phyloP scores from a whole-genome alignment of 768 basidiomycete species.

The Clitopilus hobsonii region DNA sequence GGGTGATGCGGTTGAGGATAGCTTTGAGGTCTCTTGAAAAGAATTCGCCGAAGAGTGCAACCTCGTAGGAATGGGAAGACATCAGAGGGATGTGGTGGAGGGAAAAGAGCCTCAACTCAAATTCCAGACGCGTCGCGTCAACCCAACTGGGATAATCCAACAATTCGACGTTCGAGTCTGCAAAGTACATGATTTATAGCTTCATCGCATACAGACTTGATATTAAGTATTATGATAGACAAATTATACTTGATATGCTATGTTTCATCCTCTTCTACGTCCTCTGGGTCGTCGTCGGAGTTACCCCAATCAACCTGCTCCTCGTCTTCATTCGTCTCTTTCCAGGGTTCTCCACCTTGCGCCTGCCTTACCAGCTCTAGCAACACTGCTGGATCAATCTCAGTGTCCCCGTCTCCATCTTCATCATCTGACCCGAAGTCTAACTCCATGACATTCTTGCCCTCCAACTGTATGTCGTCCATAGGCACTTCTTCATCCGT shows the following conservation, averaged over 20 bases:
- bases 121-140: too few relatives aligned
- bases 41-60: constrained; percentile 81
- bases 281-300: constrained; percentile 34
- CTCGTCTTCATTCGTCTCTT: constrained; percentile 26
- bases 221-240: neutral
- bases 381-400: constrained; percentile 35
- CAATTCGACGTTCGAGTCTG: too few relatives aligned
- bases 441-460: neutral
- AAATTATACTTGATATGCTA: neutral
- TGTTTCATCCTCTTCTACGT: constrained; percentile 52
- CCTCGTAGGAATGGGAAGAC: constrained; percentile 68
- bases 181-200: too few relatives aligned
- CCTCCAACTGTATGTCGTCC: neutral
- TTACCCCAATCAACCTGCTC: constrained; percentile 52
- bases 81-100: constrained; percentile 18
- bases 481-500: neutral
- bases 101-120: too few relatives aligned
- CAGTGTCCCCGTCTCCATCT: constrained; percentile 17
- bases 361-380: constrained; percentile 37
- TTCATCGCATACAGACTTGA: too few relatives aligned
- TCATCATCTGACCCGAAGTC: constrained; percentile 21
- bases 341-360: constrained; percentile 20
- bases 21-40: constrained; percentile 70
- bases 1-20: constrained; percentile 76
- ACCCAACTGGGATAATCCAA: too few relatives aligned